Evolutionary conservation across 805 yeast species (phyloP).

Genomic region (Priceomyces fermenticarens): DNA sequence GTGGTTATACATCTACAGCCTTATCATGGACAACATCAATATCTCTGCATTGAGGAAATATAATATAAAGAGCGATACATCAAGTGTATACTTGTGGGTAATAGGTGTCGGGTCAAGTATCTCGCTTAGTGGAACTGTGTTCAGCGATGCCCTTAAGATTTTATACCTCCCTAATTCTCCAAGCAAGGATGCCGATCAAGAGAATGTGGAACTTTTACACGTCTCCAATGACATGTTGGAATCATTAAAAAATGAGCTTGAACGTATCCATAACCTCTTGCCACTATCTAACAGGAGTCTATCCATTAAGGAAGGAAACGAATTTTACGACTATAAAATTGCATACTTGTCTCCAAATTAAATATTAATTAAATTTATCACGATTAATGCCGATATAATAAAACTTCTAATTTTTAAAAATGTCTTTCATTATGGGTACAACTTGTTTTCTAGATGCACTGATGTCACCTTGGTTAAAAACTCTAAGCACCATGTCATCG

Average conservation of each 20-base stretch:
- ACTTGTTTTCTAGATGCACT: constrained; percentile 82
- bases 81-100: constrained; percentile 30
- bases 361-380: neutral
- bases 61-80: constrained; percentile 9
- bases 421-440: constrained; percentile 56
- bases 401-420: constrained; percentile 18
- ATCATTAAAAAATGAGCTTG: constrained; percentile 14
- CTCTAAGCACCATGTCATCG: constrained; percentile 13
- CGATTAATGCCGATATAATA: neutral
- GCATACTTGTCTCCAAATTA: constrained; percentile 17
- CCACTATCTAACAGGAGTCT: constrained; percentile 16
- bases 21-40: constrained; percentile 39
- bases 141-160: constrained; percentile 27
- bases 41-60: constrained; percentile 36
- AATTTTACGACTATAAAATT: constrained; percentile 14
- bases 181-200: constrained; percentile 9
- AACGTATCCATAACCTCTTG: constrained; percentile 13
- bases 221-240: constrained; percentile 13
- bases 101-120: constrained; percentile 33
- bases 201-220: constrained; percentile 16
- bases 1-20: constrained; percentile 33
- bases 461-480: constrained; percentile 47
- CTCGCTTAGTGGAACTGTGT: constrained; percentile 12
- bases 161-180: constrained; percentile 15
- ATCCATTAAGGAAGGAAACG: constrained; percentile 12